A percentile compares a stretch with the other conserved stretches of the same genome.
phyloP scores from a whole-genome alignment of 2,329 filamentous ascomycete species.

The Cadophora sp. region DNA sequence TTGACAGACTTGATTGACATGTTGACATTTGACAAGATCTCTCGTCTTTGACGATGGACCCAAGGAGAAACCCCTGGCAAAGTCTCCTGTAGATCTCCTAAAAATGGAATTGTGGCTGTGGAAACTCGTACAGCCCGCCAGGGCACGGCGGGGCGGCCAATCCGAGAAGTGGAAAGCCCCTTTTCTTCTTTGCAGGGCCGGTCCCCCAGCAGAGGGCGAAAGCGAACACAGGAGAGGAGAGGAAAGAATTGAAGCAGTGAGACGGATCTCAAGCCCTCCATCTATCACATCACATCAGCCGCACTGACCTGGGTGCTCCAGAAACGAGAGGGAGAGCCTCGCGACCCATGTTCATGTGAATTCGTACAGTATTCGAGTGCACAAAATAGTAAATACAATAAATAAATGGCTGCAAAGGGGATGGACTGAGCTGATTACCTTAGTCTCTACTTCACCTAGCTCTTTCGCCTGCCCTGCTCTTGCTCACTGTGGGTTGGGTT shows the following conservation, averaged over 20 bases:
- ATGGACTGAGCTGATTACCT: too few species aligned
- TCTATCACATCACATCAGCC: slow-evolving; percentile 6
- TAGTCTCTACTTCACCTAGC: neutral
- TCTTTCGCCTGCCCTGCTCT: neutral
- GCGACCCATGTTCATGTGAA: neutral
- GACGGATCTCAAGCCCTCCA: neutral
- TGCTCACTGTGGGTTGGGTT: neutral
- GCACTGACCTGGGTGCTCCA: neutral
- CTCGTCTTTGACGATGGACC: slow-evolving; percentile 1
- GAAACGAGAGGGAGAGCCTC: neutral
- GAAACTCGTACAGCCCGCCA: slow-evolving; percentile 7
- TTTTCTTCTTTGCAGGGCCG: neutral
- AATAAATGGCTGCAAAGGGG: neutral
- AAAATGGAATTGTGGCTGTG: slow-evolving; percentile 18
- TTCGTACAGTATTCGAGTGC: neutral
- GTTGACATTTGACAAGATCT: neutral
- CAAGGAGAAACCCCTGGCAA: neutral
- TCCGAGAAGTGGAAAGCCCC: neutral
- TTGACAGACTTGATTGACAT: neutral
- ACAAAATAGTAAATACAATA: neutral
- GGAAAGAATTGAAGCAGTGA: neutral
- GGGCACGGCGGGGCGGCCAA: neutral
- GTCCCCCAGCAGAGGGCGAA: neutral
- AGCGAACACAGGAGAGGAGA: neutral
- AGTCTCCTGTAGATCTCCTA: slow-evolving; percentile 15